Evolutionary conservation across 2,329 filamentous ascomycete genomes (phyloP), one percentile per base, ranked within the genome.

Genomic region (Huntiella savannae): DNA sequence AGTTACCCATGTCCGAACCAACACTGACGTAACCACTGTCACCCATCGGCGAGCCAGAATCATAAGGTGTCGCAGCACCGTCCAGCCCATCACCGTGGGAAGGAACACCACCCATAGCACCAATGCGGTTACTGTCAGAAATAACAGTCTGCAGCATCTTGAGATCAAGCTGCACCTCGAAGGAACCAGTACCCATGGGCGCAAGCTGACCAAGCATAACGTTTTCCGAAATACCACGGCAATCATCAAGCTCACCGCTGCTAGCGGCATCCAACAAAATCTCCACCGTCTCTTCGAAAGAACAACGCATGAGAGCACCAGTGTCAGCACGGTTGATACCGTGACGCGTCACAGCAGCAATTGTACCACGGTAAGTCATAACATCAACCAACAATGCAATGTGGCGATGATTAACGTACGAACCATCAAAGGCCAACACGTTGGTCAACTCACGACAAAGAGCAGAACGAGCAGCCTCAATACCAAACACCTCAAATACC

Each of bases 311-410:
- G 56, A 98, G 71, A 7, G 91, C 92, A 68, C 91, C 91, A 51
- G 92, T 98, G 59, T 98, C 91, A 19, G 88, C 85, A 56, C 91
- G 79, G 68, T 98, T 98, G 68, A 98, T 98, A 65, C 91, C 91
- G 60, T 98, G 91, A 63, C 91, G 83, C 47, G 91, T 98, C 52
- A 98, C 88, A 11, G 91, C 88, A 62, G 94, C 94, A 57, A 98
- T 79, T 56, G 82, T 80, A 54, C 91, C 91, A 56, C 91, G 77
- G 56, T 92, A 86, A 22, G 87, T 95, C 91, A 98, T 98, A 52
- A 98, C 85, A 65, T 98, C 91, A 53, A 92, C 86, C 45, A 98
- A 71, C 33, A 98, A 75, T 41, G 87, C 83, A 67, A 98, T 77
- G 67, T 98, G 91, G 57, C 91, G 86, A 65, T 96, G 86, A 62